These are phyloP conservation scores for Phialophora verrucosa DNA, from an alignment of 2,329 filamentous ascomycete genomes.

Conservation along the genomic window DNA sequence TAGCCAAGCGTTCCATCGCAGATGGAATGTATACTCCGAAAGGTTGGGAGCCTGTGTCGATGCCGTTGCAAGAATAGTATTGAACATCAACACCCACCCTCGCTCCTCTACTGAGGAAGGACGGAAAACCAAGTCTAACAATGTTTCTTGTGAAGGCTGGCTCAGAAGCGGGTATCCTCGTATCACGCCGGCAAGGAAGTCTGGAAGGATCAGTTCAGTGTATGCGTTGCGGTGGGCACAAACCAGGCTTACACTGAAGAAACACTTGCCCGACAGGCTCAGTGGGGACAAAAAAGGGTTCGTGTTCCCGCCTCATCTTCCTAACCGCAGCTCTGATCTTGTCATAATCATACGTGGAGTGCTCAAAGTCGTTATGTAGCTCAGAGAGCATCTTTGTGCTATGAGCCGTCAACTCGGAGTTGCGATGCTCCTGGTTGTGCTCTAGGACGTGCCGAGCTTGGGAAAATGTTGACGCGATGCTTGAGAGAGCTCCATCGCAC, in stretches of 20 bases:
- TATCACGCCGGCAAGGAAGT: not conserved
- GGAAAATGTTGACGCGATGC: slow-evolving; percentile 4
- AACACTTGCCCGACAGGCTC: slow-evolving; percentile 8
- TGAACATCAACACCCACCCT: slow-evolving; percentile 13
- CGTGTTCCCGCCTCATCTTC: slow-evolving; percentile 4
- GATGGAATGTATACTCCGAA: slow-evolving; percentile 13
- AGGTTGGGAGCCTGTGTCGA: slow-evolving; percentile 8
- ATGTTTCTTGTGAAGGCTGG: slow-evolving; percentile 5
- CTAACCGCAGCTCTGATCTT: slow-evolving; percentile 17
- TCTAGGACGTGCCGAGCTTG: slow-evolving; percentile 4
- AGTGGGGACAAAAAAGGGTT: slow-evolving; percentile 14
- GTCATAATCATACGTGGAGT: slow-evolving; percentile 15
- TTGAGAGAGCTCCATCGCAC: slow-evolving; percentile 4
- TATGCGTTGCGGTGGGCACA: not conserved
- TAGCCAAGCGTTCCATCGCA: slow-evolving; percentile 16
- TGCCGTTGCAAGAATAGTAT: slow-evolving; percentile 17
- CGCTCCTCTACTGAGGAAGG: slow-evolving; percentile 10
- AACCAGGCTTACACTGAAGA: slow-evolving; percentile 3
- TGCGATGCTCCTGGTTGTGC: not conserved
- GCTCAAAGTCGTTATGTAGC: slow-evolving; percentile 6
- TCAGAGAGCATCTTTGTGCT: slow-evolving; percentile 11
- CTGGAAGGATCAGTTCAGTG: not conserved
- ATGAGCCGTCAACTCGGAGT: not conserved
- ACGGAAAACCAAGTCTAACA: slow-evolving; percentile 14
- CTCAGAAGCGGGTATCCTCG: slow-evolving; percentile 7